These are phyloP conservation scores for Aspergillus carbonarius DNA, from an alignment of 2,329 filamentous ascomycete genomes.

Conservation along the genomic window DNA sequence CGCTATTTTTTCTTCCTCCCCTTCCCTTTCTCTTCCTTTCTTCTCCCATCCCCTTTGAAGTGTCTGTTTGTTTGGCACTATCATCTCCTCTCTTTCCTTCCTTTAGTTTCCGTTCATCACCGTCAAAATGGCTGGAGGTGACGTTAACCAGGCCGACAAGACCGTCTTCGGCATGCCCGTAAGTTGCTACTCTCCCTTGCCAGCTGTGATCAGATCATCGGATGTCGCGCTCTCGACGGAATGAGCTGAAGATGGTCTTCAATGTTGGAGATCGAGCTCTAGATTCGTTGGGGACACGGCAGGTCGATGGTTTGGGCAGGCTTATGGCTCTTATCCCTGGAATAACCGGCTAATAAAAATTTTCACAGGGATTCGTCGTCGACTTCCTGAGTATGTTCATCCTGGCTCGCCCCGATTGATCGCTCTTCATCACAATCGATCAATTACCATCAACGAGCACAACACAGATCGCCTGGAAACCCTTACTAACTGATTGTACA, in stretches of 20 bases:
- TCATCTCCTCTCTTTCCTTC: slow-evolving; percentile 40
- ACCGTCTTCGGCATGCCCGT: slow-evolving; percentile 55
- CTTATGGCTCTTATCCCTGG: not conserved
- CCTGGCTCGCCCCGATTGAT: slow-evolving; percentile 1
- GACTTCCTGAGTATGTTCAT: slow-evolving; percentile 94
- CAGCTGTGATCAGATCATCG: slow-evolving; percentile 12
- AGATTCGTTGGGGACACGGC: not conserved
- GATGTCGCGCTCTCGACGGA: slow-evolving; percentile 10
- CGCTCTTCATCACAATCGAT: slow-evolving; percentile 7
- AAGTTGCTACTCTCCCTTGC: slow-evolving; percentile 31
- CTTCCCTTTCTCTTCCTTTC: slow-evolving; percentile 42
- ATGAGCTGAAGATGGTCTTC: not conserved
- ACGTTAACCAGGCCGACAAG: slow-evolving; percentile 53
- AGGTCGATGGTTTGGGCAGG: slow-evolving; percentile 5
- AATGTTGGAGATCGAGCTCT: not conserved
- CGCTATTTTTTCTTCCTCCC: slow-evolving; percentile 37
- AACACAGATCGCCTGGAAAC: not conserved
- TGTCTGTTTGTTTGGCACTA: slow-evolving; percentile 35
- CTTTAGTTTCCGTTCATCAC: slow-evolving; percentile 42
- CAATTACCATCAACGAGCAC: slow-evolving; percentile 5
- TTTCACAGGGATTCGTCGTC: slow-evolving; percentile 78
- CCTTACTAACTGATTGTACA: slow-evolving; percentile 53
- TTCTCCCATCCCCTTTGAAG: slow-evolving; percentile 38
- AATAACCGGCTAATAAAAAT: slow-evolving; percentile 31
- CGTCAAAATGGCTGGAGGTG: slow-evolving; percentile 49